phyloP scores from a whole-genome alignment of 441 rosid genomes.

The Manihot esculenta region DNA sequence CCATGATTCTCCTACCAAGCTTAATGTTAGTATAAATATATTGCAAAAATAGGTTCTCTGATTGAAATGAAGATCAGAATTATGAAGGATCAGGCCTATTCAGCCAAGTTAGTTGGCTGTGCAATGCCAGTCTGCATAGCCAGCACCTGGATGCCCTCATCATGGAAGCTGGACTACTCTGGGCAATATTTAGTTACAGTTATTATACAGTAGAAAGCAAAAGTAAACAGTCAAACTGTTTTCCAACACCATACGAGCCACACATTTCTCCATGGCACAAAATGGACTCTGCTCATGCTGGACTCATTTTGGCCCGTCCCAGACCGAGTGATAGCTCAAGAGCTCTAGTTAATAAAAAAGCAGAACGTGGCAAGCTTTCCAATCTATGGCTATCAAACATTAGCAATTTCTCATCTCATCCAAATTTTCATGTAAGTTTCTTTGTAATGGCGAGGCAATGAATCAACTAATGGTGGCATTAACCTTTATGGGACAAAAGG shows the following conservation, averaged over 20 bases:
- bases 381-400: neutral
- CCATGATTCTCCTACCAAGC: constrained; percentile 3
- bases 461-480: neutral
- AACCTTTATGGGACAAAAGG: neutral
- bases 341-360: neutral
- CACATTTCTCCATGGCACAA: neutral
- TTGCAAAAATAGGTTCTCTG: neutral
- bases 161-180: too few species aligned
- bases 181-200: too few species aligned
- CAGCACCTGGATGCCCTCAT: too few species aligned
- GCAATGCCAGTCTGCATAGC: neutral
- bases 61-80: neutral
- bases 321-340: neutral
- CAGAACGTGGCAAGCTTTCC: constrained; percentile 4
- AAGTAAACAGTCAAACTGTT: neutral
- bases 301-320: neutral
- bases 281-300: neutral
- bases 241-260: too few species aligned
- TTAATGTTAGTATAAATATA: neutral
- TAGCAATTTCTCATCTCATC: neutral
- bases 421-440: constrained; percentile 5
- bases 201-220: too few species aligned
- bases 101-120: neutral
- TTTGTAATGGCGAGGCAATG: neutral
- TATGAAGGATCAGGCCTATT: neutral